Percentiles rank a stretch among this genome's conserved stretches.
Conservation (phyloP, 306 rosid genomes). For the Mucuna pruriens region DNA sequence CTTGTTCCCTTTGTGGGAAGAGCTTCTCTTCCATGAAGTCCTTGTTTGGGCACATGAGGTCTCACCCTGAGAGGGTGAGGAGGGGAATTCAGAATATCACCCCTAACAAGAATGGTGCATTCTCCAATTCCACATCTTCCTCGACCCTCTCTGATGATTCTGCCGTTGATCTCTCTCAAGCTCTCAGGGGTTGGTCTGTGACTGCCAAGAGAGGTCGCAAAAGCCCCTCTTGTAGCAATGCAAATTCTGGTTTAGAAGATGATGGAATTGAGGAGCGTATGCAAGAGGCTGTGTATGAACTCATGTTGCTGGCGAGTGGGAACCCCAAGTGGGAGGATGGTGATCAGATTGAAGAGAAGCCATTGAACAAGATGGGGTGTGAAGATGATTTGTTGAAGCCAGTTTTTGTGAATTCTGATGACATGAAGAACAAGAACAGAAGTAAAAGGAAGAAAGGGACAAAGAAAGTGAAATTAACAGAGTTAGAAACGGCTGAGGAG, state of each 20-base stretch:
- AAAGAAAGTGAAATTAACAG: slow-evolving; percentile 10
- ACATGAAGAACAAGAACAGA: not conserved
- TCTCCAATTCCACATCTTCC: not conserved
- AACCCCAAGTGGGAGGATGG: slow-evolving; percentile 18
- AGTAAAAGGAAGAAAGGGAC: not conserved
- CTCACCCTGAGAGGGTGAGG: slow-evolving; percentile 44
- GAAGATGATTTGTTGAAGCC: not conserved
- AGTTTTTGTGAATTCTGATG: not conserved
- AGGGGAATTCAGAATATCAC: slow-evolving; percentile 41
- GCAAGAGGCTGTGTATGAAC: slow-evolving; percentile 45
- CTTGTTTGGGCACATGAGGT: slow-evolving; percentile 52
- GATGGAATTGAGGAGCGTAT: slow-evolving; percentile 8
- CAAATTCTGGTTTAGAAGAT: not conserved
- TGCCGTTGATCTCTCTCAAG: not conserved
- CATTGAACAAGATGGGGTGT: not conserved
- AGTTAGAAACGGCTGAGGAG: not conserved
- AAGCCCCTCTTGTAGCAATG: not conserved
- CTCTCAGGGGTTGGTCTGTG: slow-evolving; percentile 20
- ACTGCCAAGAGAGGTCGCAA: slow-evolving; percentile 52
- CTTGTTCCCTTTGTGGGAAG: slow-evolving; percentile 28
- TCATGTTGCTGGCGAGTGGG: slow-evolving; percentile 48
- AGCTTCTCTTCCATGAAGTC: slow-evolving; percentile 37
- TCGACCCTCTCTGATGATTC: not conserved
- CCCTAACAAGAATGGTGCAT: slow-evolving; percentile 16
- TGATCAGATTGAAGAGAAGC: not conserved